A percentile compares a stretch with the other conserved stretches of the same genome.
Evolutionary conservation across 1,284 basidiomycete genomes (phyloP).

Genomic region (Sporisorium sorghi): DNA sequence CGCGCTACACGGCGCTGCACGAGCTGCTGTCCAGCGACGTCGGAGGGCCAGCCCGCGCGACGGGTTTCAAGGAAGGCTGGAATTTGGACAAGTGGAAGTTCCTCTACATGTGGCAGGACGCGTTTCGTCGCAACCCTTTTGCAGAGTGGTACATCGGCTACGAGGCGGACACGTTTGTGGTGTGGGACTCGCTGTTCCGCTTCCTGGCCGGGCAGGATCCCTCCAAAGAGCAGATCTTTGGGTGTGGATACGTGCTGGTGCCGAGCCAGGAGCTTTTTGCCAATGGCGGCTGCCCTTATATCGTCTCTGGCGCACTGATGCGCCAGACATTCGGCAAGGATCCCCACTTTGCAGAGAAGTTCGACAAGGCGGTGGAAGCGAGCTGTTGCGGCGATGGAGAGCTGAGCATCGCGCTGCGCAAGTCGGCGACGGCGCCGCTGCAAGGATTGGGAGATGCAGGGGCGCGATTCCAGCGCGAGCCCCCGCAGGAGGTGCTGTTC

Average conservation of each 20-base stretch:
- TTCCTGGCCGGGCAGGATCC: conserved; percentile 24
- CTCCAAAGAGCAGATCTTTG: conserved; percentile 19
- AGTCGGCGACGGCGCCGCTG: conserved; percentile 14
- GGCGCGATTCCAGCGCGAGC: conserved; percentile 20
- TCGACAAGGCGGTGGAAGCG: conserved; percentile 17
- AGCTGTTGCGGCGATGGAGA: conserved; percentile 49
- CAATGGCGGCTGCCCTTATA: conserved; percentile 36
- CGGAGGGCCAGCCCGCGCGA: neutral
- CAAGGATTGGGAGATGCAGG: conserved; percentile 17
- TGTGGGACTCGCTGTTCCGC: conserved; percentile 37
- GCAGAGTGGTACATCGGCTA: conserved; percentile 46
- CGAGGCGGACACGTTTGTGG: conserved; percentile 39
- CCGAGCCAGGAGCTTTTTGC: conserved; percentile 31
- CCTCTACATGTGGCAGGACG: conserved; percentile 48
- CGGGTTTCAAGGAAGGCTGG: conserved; percentile 21
- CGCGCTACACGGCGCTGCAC: conserved; percentile 27
- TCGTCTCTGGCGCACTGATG: conserved; percentile 43
- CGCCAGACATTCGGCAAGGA: conserved; percentile 29
- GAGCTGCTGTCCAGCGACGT: conserved; percentile 1
- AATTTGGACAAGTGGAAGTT: conserved; percentile 45
- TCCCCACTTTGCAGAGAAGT: conserved; percentile 18
- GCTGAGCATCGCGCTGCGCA: conserved; percentile 32
- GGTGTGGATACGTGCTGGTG: conserved; percentile 20
- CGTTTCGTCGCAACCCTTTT: conserved; percentile 17
- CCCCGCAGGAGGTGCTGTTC: conserved; percentile 27